Conservation (phyloP, 768 basidiomycete species). For the Strobilomyces dryophilus region DNA sequence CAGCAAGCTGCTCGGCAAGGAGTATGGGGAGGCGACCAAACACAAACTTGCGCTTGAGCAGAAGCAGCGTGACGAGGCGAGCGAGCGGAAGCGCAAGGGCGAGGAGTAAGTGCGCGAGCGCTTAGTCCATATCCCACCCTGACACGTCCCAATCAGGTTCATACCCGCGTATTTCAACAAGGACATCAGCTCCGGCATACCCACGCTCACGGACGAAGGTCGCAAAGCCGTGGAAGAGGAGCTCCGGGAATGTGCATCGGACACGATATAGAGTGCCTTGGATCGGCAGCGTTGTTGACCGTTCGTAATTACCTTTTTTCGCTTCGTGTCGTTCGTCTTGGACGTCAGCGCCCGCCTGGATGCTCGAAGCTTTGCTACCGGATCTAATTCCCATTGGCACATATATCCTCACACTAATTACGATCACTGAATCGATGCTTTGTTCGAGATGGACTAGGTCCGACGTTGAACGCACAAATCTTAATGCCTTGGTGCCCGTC, state of each 20-base stretch:
- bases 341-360: conserved; percentile 1
- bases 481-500: neutral
- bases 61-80: conserved; percentile 83
- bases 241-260: conserved; percentile 28
- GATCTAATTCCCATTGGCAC: conserved; percentile 11
- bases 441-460: neutral
- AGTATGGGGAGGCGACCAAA: conserved; percentile 87
- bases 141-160: conserved; percentile 43
- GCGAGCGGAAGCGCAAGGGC: conserved; percentile 79
- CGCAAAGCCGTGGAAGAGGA: conserved; percentile 72
- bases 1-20: conserved; percentile 67
- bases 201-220: conserved; percentile 67
- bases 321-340: conserved; percentile 8
- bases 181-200: conserved; percentile 61
- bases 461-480: neutral
- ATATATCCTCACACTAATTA: conserved; percentile 29
- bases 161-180: conserved; percentile 72
- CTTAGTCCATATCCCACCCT: neutral
- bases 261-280: conserved; percentile 11
- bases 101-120: conserved; percentile 54
- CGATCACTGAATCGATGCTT: conserved; percentile 10
- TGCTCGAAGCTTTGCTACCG: conserved; percentile 3
- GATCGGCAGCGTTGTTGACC: conserved; percentile 1
- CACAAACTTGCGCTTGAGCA: conserved; percentile 93
- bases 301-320: conserved; percentile 7